Percentiles rank a stretch among this genome's conserved stretches.
Evolutionary conservation across 1,284 basidiomycete species (phyloP).

Genomic region (Fomes fomentarius): DNA sequence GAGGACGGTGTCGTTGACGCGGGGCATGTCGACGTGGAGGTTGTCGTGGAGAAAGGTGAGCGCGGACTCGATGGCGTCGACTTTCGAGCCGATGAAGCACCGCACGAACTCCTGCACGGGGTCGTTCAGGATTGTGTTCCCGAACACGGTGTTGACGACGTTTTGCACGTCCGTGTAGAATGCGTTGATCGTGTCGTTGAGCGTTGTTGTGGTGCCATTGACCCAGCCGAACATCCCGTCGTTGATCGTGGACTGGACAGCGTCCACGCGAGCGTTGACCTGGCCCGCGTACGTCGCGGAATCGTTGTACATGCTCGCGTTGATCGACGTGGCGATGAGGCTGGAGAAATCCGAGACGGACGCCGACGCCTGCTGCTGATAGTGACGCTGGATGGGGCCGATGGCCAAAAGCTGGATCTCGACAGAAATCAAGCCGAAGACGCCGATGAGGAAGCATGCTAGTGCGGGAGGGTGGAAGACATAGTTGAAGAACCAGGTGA

Average conservation of each 20-base stretch:
- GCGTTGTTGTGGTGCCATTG: slow-evolving; percentile 84
- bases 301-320: slow-evolving; percentile 79
- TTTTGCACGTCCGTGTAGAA: slow-evolving; percentile 80
- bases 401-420: slow-evolving; percentile 84
- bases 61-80: slow-evolving; percentile 83
- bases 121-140: slow-evolving; percentile 78
- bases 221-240: slow-evolving; percentile 93
- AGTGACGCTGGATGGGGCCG: slow-evolving; percentile 68
- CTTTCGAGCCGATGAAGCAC: slow-evolving; percentile 90
- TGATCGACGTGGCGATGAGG: slow-evolving; percentile 77
- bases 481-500: slow-evolving; percentile 87
- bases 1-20: slow-evolving; percentile 74
- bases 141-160: slow-evolving; percentile 74
- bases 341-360: slow-evolving; percentile 70
- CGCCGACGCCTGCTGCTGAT: slow-evolving; percentile 57
- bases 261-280: slow-evolving; percentile 74
- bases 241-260: slow-evolving; percentile 79
- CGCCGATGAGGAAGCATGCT: slow-evolving; percentile 87
- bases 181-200: slow-evolving; percentile 79
- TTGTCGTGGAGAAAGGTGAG: slow-evolving; percentile 93
- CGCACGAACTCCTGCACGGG: slow-evolving; percentile 87
- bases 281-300: slow-evolving; percentile 75
- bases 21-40: slow-evolving; percentile 77
- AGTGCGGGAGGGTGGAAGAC: slow-evolving; percentile 90
- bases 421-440: slow-evolving; percentile 89